Percentiles rank a stretch among this genome's conserved stretches.
phyloP scores from a whole-genome alignment of 441 rosid species.

The Capsella rubella region DNA sequence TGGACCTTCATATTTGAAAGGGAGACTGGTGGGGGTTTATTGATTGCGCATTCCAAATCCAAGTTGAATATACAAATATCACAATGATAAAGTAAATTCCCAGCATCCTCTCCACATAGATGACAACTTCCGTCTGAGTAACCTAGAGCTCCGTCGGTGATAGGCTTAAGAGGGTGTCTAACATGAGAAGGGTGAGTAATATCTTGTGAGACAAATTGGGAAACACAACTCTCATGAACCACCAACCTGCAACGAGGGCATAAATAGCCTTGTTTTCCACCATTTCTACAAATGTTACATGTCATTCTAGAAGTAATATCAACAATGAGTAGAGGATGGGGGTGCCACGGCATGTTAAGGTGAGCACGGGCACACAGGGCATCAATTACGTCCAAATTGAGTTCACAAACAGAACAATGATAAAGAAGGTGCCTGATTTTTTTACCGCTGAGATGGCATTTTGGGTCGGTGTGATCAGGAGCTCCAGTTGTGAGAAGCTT shows the following conservation, averaged over 20 bases:
- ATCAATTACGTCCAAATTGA: conserved; percentile 25
- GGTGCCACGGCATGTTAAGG: conserved; percentile 22
- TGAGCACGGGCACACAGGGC: neutral
- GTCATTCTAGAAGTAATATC: neutral
- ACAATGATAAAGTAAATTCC: neutral
- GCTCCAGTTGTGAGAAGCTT: conserved; percentile 23
- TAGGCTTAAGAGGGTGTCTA: neutral
- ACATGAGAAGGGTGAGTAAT: neutral
- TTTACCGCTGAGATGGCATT: conserved; percentile 13
- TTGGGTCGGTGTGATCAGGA: neutral
- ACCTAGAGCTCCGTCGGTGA: neutral
- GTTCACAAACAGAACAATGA: neutral
- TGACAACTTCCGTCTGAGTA: conserved; percentile 1
- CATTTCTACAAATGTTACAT: neutral
- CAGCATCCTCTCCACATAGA: neutral
- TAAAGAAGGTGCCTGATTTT: neutral
- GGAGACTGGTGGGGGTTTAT: neutral
- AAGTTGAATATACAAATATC: neutral
- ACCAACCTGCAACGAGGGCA: neutral
- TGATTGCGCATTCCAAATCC: neutral
- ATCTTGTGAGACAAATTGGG: neutral
- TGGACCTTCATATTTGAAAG: conserved; percentile 22
- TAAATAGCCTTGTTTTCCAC: neutral
- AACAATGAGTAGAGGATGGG: conserved; percentile 21
- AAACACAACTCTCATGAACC: neutral